Percentiles rank a stretch among this genome's conserved stretches.
phyloP scores from a whole-genome alignment of 352 stramenopile genomes.

The Pythium monospermum region DNA sequence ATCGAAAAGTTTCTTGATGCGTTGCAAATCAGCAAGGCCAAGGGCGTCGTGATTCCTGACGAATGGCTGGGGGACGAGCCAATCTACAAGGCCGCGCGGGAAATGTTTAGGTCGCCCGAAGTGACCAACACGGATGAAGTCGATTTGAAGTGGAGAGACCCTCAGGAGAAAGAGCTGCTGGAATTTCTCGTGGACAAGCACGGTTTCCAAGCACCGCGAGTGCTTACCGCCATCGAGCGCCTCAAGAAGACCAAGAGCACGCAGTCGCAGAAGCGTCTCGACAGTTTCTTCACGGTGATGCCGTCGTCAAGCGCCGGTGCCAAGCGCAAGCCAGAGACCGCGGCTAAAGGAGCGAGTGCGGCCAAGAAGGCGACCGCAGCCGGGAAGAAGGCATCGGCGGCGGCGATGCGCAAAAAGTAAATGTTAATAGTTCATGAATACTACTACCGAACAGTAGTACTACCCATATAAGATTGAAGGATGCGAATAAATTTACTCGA shows the following conservation, averaged over 20 bases:
- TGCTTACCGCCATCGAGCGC: slow-evolving; percentile 91
- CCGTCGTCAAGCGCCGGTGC: slow-evolving; percentile 26
- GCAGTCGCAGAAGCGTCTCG: slow-evolving; percentile 95
- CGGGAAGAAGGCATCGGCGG: slow-evolving; percentile 27
- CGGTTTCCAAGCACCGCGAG: slow-evolving; percentile 94
- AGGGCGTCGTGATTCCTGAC: slow-evolving; percentile 77
- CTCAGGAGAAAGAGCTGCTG: slow-evolving; percentile 84
- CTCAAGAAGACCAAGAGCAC: slow-evolving; percentile 94
- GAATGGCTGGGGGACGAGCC: slow-evolving; percentile 85
- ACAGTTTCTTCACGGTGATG: slow-evolving; percentile 94
- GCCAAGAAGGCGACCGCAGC: slow-evolving; percentile 40
- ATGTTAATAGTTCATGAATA: not conserved
- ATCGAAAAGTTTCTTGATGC: slow-evolving; percentile 94
- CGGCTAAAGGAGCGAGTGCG: slow-evolving; percentile 20
- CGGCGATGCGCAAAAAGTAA: slow-evolving; percentile 53
- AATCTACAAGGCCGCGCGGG: slow-evolving; percentile 90
- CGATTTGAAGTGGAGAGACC: slow-evolving; percentile 94
- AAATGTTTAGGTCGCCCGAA: slow-evolving; percentile 90
- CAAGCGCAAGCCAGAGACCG: slow-evolving; percentile 57
- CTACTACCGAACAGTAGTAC: slow-evolving; percentile 6
- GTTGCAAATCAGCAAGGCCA: slow-evolving; percentile 85
- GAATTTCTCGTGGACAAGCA: slow-evolving; percentile 96
- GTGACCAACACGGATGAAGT: slow-evolving; percentile 54
- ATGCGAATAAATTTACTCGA: no score
- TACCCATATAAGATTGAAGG: slow-evolving; percentile 9